Conservation (phyloP, 1,284 basidiomycete species). For the Puccinia polysora region DNA sequence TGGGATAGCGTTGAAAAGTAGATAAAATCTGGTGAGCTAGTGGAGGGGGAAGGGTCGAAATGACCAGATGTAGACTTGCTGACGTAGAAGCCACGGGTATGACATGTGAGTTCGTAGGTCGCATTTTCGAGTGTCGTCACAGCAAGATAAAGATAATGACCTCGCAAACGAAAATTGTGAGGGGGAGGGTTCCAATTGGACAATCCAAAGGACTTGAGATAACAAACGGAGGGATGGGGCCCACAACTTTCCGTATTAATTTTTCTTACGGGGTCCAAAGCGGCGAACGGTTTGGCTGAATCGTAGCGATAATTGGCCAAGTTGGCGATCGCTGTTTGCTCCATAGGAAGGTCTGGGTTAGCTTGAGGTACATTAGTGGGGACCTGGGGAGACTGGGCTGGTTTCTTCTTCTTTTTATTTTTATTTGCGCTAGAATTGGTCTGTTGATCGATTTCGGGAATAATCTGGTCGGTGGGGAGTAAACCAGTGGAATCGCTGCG, state of each 20-base stretch:
- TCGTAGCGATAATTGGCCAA: constrained; percentile 47
- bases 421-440: constrained; percentile 11
- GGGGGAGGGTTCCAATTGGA: constrained; percentile 62
- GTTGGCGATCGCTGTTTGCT: constrained; percentile 31
- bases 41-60: constrained; percentile 41
- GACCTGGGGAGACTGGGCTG: not conserved
- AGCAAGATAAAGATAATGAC: constrained; percentile 60
- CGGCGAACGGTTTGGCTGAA: constrained; percentile 50
- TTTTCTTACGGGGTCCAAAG: constrained; percentile 55
- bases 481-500: not conserved
- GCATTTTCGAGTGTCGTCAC: constrained; percentile 60
- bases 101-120: constrained; percentile 57
- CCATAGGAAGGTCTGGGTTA: constrained; percentile 18
- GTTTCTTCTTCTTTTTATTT: constrained; percentile 46
- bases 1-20: constrained; percentile 30
- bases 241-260: constrained; percentile 51
- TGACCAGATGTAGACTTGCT: constrained; percentile 52
- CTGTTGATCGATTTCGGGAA: constrained; percentile 4
- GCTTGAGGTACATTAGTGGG: constrained; percentile 28
- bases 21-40: not conserved
- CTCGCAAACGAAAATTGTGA: constrained; percentile 57
- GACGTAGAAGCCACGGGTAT: constrained; percentile 59
- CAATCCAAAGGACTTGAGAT: constrained; percentile 57
- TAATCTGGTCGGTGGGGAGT: constrained; percentile 3
- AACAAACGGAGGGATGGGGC: constrained; percentile 51